Evolutionary conservation across 495 filamentous ascomycete species (phyloP).

Genomic region (Aspergillus sclerotiicarbonarius): DNA sequence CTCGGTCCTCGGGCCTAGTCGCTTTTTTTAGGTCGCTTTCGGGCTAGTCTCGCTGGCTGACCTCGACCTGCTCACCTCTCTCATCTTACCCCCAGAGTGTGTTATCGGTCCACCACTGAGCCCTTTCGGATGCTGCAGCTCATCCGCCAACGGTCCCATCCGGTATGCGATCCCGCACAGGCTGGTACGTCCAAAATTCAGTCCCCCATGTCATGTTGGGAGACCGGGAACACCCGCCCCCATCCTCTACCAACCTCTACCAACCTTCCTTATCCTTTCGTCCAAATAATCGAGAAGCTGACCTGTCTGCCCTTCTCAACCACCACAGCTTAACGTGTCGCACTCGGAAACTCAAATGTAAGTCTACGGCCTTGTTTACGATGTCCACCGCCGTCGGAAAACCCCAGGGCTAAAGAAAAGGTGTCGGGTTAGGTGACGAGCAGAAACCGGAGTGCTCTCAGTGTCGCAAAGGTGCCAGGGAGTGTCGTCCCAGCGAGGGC

Average conservation of each 20-base stretch:
- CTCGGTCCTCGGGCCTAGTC: slow-evolving; percentile 6
- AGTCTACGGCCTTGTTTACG: slow-evolving; percentile 6
- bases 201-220: too few relatives aligned
- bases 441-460: slow-evolving; percentile 57
- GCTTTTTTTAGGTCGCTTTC: slow-evolving; percentile 8
- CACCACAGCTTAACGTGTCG: slow-evolving; percentile 57
- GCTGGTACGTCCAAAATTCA: slow-evolving; percentile 36
- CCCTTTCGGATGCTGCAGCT: slow-evolving; percentile 31
- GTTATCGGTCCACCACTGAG: slow-evolving; percentile 11
- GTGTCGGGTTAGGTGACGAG: slow-evolving; percentile 43
- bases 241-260: neutral
- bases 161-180: slow-evolving; percentile 54
- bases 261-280: neutral
- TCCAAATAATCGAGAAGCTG: slow-evolving; percentile 4
- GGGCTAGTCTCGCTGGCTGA: slow-evolving; percentile 11
- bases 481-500: slow-evolving; percentile 61
- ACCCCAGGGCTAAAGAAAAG: slow-evolving; percentile 14
- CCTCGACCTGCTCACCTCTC: slow-evolving; percentile 3
- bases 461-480: slow-evolving; percentile 58
- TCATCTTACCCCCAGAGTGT: neutral
- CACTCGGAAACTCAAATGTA: slow-evolving; percentile 63
- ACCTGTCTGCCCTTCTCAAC: slow-evolving; percentile 5
- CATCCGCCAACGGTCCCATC: slow-evolving; percentile 27
- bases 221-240: too few relatives aligned
- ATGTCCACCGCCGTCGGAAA: neutral